Evolutionary conservation across 306 rosid species (phyloP).

Genomic region (Cucurbita maxima): DNA sequence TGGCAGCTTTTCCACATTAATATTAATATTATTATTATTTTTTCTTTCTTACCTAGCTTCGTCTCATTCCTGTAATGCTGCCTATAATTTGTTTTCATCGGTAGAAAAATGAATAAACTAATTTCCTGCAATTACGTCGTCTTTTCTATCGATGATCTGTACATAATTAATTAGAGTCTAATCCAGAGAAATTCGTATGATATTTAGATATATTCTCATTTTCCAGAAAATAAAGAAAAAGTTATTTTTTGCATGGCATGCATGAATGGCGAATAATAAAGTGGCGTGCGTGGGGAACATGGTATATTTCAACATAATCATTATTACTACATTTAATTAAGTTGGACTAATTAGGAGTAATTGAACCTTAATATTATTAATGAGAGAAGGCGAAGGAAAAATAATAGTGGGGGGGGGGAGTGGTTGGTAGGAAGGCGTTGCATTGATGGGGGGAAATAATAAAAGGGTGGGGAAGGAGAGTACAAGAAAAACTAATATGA

Average conservation of each 20-base stretch:
- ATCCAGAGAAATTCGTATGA: background rate
- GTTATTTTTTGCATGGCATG: background rate
- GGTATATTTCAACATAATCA: background rate
- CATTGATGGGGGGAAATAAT: background rate
- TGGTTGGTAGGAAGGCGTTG: background rate
- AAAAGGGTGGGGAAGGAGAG: background rate
- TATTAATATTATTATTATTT: too few species aligned
- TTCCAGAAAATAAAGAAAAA: background rate
- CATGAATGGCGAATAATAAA: background rate
- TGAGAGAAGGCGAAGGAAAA: too few species aligned
- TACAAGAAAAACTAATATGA: background rate
- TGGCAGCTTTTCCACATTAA: too few species aligned
- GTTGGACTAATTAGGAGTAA: background rate
- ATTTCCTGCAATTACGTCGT: background rate
- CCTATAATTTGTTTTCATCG: background rate
- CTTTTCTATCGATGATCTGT: too few species aligned
- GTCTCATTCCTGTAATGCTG: background rate
- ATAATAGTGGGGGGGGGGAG: background rate
- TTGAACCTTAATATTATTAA: background rate
- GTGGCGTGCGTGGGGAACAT: background rate
- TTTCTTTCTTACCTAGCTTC: too few species aligned
- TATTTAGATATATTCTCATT: background rate
- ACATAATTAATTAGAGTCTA: too few species aligned
- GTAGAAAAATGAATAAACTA: background rate
- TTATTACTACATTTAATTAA: background rate